Evolutionary conservation across 2,329 filamentous ascomycete species (phyloP).

Genomic region (Neonectria magnoliae): DNA sequence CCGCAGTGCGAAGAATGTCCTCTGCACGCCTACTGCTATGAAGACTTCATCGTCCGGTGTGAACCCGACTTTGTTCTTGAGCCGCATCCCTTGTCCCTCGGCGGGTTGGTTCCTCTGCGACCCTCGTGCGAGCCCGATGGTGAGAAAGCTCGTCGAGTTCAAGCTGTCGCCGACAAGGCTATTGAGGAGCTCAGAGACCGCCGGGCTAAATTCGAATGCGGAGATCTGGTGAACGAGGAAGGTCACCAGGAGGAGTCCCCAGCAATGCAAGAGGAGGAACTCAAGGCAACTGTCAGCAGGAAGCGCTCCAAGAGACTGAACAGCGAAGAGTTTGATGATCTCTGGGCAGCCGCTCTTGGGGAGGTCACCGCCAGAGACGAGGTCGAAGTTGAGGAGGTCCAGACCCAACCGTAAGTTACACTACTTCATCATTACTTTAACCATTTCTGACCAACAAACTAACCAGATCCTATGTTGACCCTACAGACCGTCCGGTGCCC

Average conservation of each 20-base stretch:
- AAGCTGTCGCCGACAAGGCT: slow-evolving; percentile 86
- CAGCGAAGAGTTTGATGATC: slow-evolving; percentile 89
- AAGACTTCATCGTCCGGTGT: slow-evolving; percentile 79
- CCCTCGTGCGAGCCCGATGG: slow-evolving; percentile 96
- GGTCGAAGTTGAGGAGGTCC: slow-evolving; percentile 63
- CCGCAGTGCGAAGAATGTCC: slow-evolving; percentile 93
- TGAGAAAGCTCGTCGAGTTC: slow-evolving; percentile 87
- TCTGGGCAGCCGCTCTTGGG: slow-evolving; percentile 79
- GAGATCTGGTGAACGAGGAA: slow-evolving; percentile 71
- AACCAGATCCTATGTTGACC: slow-evolving; percentile 82
- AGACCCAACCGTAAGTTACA: slow-evolving; percentile 62
- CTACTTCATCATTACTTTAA: slow-evolving; percentile 40
- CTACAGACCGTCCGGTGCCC: slow-evolving; percentile 77
- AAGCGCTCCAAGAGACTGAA: slow-evolving; percentile 86
- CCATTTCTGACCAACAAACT: slow-evolving; percentile 73
- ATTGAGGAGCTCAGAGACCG: slow-evolving; percentile 87
- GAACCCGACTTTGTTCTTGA: slow-evolving; percentile 88
- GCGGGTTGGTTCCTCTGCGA: slow-evolving; percentile 82
- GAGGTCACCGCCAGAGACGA: slow-evolving; percentile 74
- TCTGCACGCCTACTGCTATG: slow-evolving; percentile 87
- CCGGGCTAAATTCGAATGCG: slow-evolving; percentile 90
- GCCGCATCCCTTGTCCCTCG: slow-evolving; percentile 83
- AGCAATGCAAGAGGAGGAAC: slow-evolving; percentile 71
- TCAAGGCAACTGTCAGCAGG: slow-evolving; percentile 80
- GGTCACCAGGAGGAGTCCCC: slow-evolving; percentile 69